A percentile compares a stretch with the other conserved stretches of the same genome.
Conservation (phyloP, 345 rosid species). For the Angophora floribunda region DNA sequence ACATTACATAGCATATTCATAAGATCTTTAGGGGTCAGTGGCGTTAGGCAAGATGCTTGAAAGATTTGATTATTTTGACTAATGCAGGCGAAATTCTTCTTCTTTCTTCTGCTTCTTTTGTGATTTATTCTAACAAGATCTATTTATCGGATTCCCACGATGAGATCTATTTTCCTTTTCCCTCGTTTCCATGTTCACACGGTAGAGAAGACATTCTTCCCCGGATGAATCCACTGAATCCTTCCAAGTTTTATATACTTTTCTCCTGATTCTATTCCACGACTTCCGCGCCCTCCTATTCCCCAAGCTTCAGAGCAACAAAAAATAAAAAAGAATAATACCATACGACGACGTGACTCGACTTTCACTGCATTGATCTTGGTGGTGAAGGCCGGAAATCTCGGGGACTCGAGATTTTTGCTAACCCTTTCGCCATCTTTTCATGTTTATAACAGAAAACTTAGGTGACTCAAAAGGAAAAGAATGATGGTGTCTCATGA, state of each 20-base stretch:
- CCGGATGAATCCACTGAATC: background rate
- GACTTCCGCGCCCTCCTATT: background rate
- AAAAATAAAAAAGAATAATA: background rate
- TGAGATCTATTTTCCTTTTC: background rate
- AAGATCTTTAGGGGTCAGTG: background rate
- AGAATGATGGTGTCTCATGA: background rate
- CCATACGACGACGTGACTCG: background rate
- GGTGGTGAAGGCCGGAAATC: background rate
- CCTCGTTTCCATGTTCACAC: background rate
- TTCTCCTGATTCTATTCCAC: background rate
- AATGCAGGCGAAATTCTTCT: background rate
- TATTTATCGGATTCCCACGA: background rate
- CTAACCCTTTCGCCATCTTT: background rate
- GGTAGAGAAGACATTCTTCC: background rate
- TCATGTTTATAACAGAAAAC: background rate
- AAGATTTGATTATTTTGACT: background rate
- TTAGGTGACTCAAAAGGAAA: background rate
- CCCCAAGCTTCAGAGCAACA: background rate
- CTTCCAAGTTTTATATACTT: background rate
- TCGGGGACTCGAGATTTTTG: background rate
- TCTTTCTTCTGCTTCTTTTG: background rate
- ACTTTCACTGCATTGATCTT: background rate
- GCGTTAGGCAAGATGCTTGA: background rate
- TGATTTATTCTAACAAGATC: background rate
- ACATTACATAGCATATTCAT: background rate